These are phyloP conservation scores for Lecanosticta acicola DNA, from an alignment of 2,329 filamentous ascomycete genomes.

Conservation along the genomic window DNA sequence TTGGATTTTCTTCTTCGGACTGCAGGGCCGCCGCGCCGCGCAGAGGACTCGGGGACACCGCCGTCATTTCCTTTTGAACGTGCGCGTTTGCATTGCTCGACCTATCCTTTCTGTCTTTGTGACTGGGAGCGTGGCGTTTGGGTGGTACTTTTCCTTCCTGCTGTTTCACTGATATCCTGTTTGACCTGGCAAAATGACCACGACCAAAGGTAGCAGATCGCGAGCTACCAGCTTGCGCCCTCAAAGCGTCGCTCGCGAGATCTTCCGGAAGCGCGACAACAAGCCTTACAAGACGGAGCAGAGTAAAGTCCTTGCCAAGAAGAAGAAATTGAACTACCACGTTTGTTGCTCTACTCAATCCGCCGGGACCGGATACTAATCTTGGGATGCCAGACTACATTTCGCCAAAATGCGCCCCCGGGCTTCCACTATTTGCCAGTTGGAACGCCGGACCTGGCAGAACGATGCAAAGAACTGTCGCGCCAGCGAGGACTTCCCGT, in stretches of 20 bases:
- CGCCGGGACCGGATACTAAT: constrained; percentile 24
- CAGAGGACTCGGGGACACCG: neutral
- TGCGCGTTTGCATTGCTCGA: constrained; percentile 2
- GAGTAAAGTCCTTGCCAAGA: constrained; percentile 53
- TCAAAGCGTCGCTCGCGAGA: constrained; percentile 23
- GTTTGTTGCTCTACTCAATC: constrained; percentile 32
- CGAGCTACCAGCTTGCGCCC: constrained; percentile 18
- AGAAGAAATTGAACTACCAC: constrained; percentile 53
- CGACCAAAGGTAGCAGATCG: constrained; percentile 3
- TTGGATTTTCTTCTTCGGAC: no score
- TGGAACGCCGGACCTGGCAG: constrained; percentile 55
- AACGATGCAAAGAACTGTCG: constrained; percentile 56
- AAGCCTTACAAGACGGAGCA: constrained; percentile 55
- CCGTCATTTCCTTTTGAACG: constrained; percentile 1
- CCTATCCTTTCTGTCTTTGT: constrained; percentile 1
- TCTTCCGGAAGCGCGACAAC: constrained; percentile 36
- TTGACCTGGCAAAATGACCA: constrained; percentile 12
- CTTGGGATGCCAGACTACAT: constrained; percentile 44
- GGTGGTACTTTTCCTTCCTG: constrained; percentile 9
- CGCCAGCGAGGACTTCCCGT: constrained; percentile 50
- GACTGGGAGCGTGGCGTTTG: constrained; percentile 5
- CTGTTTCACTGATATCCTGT: constrained; percentile 17
- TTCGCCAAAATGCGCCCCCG: constrained; percentile 47
- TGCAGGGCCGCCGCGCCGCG: neutral
- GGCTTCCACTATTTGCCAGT: constrained; percentile 59